Conservation (phyloP, 352 stramenopile species). For the Phytopythium oedochilum region DNA sequence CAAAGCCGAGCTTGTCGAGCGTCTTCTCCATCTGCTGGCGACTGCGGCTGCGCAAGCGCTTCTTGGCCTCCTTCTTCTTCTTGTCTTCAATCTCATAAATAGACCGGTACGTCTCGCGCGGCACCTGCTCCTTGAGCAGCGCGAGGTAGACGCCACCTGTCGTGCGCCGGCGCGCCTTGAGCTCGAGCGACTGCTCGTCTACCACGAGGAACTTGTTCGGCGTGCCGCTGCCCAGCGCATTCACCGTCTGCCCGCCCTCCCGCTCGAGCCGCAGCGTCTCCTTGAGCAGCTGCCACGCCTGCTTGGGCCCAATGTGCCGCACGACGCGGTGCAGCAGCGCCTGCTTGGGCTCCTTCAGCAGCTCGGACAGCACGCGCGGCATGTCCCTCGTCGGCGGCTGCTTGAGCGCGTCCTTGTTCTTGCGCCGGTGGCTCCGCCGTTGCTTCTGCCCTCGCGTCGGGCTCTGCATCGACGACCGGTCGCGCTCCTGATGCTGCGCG, state of each 20-base stretch:
- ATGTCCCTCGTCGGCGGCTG: constrained; percentile 50
- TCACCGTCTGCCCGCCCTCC: constrained; percentile 47
- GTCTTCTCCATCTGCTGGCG: constrained; percentile 61
- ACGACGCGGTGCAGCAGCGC: constrained; percentile 70
- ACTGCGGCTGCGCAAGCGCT: constrained; percentile 34
- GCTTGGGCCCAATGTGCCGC: constrained; percentile 51
- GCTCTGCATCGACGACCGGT: constrained; percentile 3
- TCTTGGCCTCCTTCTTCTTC: constrained; percentile 75
- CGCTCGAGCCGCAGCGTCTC: constrained; percentile 67
- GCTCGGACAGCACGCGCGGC: constrained; percentile 43
- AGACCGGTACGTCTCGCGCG: constrained; percentile 59
- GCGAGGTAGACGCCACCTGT: constrained; percentile 66
- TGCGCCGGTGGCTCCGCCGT: constrained; percentile 16
- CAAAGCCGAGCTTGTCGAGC: constrained; percentile 49
- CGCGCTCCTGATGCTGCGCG: not conserved
- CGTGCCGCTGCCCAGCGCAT: constrained; percentile 37
- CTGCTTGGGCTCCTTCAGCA: constrained; percentile 66
- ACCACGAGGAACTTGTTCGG: constrained; percentile 46
- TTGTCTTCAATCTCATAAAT: constrained; percentile 74
- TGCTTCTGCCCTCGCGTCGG: constrained; percentile 9
- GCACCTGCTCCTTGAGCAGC: constrained; percentile 57
- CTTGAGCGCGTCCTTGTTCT: constrained; percentile 18
- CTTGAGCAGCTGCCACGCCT: constrained; percentile 54
- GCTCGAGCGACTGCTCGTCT: constrained; percentile 28
- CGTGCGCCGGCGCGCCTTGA: constrained; percentile 53